These are phyloP conservation scores for Coemansia sp. DNA, from an alignment of 192 early-diverging fungal species.

Conservation along the genomic window DNA sequence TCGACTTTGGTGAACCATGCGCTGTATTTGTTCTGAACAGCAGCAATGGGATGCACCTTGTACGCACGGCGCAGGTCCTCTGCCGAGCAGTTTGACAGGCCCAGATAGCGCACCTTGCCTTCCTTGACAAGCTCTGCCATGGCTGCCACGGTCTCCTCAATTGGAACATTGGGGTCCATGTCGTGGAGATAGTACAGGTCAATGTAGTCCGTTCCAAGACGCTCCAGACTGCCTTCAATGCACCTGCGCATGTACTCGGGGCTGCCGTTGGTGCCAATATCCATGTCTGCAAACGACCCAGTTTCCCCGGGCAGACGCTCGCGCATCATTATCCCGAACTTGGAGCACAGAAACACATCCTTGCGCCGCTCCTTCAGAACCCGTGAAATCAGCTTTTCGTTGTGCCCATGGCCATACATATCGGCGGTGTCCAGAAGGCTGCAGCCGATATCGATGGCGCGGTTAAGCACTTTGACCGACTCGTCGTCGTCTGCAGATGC, in stretches of 20 bases:
- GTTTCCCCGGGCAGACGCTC: conserved; percentile 18
- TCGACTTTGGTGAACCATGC: conserved; percentile 64
- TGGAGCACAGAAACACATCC: conserved; percentile 63
- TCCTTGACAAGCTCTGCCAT: conserved; percentile 69
- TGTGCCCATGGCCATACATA: conserved; percentile 58
- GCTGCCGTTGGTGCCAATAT: conserved; percentile 35
- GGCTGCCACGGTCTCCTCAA: conserved; percentile 6
- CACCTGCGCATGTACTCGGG: conserved; percentile 56
- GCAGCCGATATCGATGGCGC: conserved; percentile 36
- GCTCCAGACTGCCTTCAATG: conserved; percentile 49
- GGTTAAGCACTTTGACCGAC: conserved; percentile 27
- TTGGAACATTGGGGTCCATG: conserved; percentile 59
- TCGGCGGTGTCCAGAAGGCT: conserved; percentile 63
- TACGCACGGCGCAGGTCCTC: conserved; percentile 64
- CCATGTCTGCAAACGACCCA: conserved; percentile 7
- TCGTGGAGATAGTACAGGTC: conserved; percentile 69
- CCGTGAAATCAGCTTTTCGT: conserved; percentile 60
- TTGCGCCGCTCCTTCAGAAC: conserved; percentile 54
- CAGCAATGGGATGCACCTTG: conserved; percentile 67
- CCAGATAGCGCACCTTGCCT: conserved; percentile 65
- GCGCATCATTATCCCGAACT: conserved; percentile 53
- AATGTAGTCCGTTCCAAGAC: conserved; percentile 59
- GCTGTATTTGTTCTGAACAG: conserved; percentile 51
- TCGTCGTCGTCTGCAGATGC: conserved; percentile 32
- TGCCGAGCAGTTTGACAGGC: conserved; percentile 61